Percentiles rank a stretch among this genome's conserved stretches.
Conservation (phyloP, 495 filamentous ascomycete genomes). For the Annulohypoxylon bovei region DNA sequence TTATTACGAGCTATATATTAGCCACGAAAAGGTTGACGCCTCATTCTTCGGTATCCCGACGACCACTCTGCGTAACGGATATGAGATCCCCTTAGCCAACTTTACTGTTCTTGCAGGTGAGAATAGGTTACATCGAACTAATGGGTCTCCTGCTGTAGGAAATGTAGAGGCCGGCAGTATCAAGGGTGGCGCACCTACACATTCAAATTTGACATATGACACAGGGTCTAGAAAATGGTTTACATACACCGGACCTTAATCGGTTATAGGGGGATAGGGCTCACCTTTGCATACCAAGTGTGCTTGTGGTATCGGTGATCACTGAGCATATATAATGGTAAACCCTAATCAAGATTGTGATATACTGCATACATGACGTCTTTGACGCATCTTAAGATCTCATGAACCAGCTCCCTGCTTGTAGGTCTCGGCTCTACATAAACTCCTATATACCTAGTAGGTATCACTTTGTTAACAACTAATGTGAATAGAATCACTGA, state of each 20-base stretch:
- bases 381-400: not conserved
- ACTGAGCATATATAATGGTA: not conserved
- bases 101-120: conserved; percentile 67
- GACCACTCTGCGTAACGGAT: conserved; percentile 52
- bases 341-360: not conserved
- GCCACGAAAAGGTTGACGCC: conserved; percentile 60
- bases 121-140: conserved; percentile 60
- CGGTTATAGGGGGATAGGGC: not conserved
- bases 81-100: conserved; percentile 67
- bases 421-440: not conserved
- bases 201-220: conserved; percentile 59
- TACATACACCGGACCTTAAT: conserved; percentile 26
- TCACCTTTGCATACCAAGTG: not conserved
- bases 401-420: not conserved
- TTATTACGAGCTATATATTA: conserved; percentile 64
- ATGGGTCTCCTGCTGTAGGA: conserved; percentile 57
- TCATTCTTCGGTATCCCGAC: conserved; percentile 65
- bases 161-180: conserved; percentile 56
- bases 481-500: not conserved
- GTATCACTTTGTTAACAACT: not conserved
- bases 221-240: conserved; percentile 54
- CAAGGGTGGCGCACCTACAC: conserved; percentile 55
- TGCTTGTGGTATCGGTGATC: too few species aligned
- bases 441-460: not conserved
- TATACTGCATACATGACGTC: not conserved